These are phyloP conservation scores for Puya raimondii DNA, from an alignment of 176 grass and related monocot genomes.

Conservation along the genomic window DNA sequence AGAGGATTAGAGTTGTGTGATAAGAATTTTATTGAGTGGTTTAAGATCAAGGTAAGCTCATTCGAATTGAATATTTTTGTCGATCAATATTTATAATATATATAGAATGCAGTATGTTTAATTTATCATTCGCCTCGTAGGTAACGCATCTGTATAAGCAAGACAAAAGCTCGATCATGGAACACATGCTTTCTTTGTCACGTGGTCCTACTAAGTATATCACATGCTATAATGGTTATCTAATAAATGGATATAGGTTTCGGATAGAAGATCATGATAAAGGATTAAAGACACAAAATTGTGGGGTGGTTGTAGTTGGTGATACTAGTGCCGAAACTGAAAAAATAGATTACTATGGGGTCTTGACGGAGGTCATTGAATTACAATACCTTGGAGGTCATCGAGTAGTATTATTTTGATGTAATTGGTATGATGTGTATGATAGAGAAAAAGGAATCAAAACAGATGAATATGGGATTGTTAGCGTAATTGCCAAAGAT, in stretches of 20 bases:
- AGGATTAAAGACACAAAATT: no score
- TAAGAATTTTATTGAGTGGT: no score
- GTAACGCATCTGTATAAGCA: neutral
- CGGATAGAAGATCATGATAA: no score
- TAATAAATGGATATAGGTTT: neutral
- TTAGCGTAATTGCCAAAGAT: no score
- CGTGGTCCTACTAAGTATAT: neutral
- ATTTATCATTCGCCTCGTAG: neutral
- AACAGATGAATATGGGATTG: no score
- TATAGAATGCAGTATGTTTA: neutral
- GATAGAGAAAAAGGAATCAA: no score
- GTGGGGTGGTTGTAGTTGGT: conserved; percentile 2
- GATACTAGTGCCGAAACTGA: neutral
- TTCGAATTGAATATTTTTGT: no score
- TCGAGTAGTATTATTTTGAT: neutral
- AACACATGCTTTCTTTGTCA: neutral
- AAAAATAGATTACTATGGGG: neutral
- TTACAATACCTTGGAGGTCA: neutral
- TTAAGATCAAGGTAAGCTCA: no score
- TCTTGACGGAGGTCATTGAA: neutral
- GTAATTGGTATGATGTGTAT: neutral
- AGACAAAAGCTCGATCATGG: neutral
- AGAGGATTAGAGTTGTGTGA: no score
- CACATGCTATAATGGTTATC: neutral
- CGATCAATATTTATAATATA: no score